These are phyloP conservation scores for Rhododendron molle DNA, from an alignment of 148 eudicot species.

Conservation along the genomic window DNA sequence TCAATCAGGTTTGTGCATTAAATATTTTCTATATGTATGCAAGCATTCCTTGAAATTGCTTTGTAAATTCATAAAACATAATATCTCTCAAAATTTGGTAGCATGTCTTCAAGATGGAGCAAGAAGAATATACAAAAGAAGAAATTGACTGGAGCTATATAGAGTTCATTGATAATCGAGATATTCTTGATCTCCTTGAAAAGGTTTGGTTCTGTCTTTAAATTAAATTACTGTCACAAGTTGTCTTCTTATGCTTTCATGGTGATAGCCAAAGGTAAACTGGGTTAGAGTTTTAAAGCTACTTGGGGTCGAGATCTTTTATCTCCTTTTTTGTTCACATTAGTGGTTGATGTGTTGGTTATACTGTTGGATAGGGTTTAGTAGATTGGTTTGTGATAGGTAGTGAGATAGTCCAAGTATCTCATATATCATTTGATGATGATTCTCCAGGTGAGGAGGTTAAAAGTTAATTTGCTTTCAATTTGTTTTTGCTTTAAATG, in stretches of 20 bases:
- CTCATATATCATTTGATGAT: neutral
- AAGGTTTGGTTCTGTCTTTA: slow-evolving; percentile 42
- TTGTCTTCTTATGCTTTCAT: neutral
- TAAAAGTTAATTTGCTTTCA: neutral
- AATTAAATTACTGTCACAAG: neutral
- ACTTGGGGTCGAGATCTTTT: neutral
- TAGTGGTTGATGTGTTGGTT: neutral
- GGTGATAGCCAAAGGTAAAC: neutral
- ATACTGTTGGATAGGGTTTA: neutral
- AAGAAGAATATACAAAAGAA: slow-evolving; percentile 97
- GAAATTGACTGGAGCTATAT: slow-evolving; percentile 99
- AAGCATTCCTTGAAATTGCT: neutral
- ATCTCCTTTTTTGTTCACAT: neutral
- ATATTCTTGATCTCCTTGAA: slow-evolving; percentile 95
- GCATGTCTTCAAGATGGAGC: slow-evolving; percentile 99
- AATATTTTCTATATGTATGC: neutral
- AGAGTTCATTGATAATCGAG: slow-evolving; percentile 91
- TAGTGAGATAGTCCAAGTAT: neutral
- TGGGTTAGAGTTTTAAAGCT: neutral
- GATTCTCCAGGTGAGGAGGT: neutral
- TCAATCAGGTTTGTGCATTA: slow-evolving; percentile 70
- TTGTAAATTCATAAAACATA: neutral
- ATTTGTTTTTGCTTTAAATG: neutral
- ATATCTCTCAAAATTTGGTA: slow-evolving; percentile 24
- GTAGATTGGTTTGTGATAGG: neutral